phyloP scores from a whole-genome alignment of 108 stramenopile species.

The Nitzschia putrida region DNA sequence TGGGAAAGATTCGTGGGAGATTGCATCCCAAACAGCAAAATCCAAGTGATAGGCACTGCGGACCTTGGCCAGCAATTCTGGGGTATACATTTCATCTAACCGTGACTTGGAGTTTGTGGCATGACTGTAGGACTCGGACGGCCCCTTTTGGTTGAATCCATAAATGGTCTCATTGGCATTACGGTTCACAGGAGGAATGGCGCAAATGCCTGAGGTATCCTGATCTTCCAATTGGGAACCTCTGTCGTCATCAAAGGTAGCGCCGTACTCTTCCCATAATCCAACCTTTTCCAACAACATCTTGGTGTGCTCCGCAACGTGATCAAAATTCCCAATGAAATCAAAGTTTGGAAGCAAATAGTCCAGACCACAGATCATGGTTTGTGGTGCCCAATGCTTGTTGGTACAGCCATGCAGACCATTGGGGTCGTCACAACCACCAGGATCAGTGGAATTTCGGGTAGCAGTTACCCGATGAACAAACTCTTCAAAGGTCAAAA shows the following conservation, averaged over 20 bases:
- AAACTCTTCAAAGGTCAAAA: constrained; percentile 49
- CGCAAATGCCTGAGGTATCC: too few relatives aligned
- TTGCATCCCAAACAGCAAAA: constrained; percentile 1
- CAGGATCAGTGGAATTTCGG: not conserved
- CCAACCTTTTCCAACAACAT: constrained; percentile 45
- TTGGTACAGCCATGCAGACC: constrained; percentile 44
- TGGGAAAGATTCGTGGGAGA: too few relatives aligned
- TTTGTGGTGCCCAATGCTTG: constrained; percentile 56
- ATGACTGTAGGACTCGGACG: not conserved
- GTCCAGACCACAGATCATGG: constrained; percentile 43
- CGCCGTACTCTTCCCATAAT: constrained; percentile 53
- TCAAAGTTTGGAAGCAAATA: constrained; percentile 45
- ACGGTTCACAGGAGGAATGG: too few relatives aligned
- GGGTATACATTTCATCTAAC: too few relatives aligned
- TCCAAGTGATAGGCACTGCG: not conserved
- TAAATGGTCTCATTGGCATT: not conserved
- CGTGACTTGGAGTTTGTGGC: not conserved
- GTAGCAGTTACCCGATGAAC: constrained; percentile 21
- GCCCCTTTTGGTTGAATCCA: not conserved
- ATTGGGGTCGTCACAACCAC: constrained; percentile 16
- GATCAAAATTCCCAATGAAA: constrained; percentile 49
- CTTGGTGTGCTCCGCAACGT: constrained; percentile 41
- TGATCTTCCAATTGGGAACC: too few relatives aligned
- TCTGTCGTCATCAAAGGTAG: constrained; percentile 9
- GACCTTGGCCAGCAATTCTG: not conserved